Conservation (phyloP, 805 yeast genomes). For the Aciculoconidium aculeatum region DNA sequence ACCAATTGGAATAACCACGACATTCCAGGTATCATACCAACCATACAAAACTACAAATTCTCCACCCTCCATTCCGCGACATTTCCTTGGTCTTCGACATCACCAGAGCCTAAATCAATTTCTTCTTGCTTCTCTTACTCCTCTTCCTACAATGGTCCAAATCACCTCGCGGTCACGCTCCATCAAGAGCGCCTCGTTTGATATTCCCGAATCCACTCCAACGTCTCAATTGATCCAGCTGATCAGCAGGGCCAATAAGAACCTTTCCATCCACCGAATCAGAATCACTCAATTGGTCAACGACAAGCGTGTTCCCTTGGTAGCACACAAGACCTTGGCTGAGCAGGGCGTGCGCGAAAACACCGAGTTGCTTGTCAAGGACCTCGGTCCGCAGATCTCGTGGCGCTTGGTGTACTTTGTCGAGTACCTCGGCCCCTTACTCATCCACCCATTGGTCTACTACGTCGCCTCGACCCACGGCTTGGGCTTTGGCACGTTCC, state of each 20-base stretch:
- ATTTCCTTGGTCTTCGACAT: background rate
- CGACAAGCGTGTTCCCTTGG: conserved; percentile 38
- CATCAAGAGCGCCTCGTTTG: conserved; percentile 44
- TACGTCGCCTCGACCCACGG: conserved; percentile 30
- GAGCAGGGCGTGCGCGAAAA: conserved; percentile 39
- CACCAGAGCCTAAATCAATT: background rate
- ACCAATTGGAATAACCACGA: too few relatives aligned
- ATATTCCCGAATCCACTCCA: conserved; percentile 22
- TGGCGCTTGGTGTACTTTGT: conserved; percentile 88
- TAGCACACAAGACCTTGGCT: conserved; percentile 37
- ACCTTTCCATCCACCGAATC: conserved; percentile 21
- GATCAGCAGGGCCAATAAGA: conserved; percentile 39
- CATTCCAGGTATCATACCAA: too few relatives aligned
- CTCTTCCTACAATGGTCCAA: conserved; percentile 32
- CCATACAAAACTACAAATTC: too few relatives aligned
- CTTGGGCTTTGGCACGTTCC: conserved; percentile 19
- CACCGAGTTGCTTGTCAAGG: conserved; percentile 59
- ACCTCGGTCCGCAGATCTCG: conserved; percentile 86
- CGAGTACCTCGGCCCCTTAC: conserved; percentile 86
- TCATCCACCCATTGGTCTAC: conserved; percentile 71
- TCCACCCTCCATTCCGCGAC: background rate
- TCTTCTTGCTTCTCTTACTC: background rate
- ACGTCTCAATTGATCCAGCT: conserved; percentile 39
- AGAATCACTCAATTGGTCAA: conserved; percentile 43
- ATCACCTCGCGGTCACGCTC: conserved; percentile 59